These are phyloP conservation scores for Yamadazyma phyllophila DNA, from an alignment of 805 yeast genomes.

Conservation along the genomic window DNA sequence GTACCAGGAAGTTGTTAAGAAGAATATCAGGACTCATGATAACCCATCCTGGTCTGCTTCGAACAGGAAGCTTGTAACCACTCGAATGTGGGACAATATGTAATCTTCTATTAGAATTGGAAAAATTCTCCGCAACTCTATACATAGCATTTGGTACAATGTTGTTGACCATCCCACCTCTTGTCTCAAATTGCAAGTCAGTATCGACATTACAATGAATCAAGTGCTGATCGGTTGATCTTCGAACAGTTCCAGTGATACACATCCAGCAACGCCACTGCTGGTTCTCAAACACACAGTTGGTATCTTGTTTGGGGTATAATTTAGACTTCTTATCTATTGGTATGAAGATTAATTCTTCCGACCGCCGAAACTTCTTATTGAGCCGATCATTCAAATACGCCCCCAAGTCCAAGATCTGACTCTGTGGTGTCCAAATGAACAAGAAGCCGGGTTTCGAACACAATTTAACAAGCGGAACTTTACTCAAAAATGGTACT, in stretches of 20 bases:
- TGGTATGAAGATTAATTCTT: conserved; percentile 82
- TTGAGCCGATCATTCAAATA: conserved; percentile 51
- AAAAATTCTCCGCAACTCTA: conserved; percentile 82
- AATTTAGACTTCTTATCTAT: conserved; percentile 62
- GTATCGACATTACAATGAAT: conserved; percentile 93
- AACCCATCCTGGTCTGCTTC: conserved; percentile 86
- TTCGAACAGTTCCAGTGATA: conserved; percentile 87
- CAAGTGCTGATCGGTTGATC: conserved; percentile 78
- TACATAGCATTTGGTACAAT: conserved; percentile 69
- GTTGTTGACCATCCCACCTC: conserved; percentile 14
- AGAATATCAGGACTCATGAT: conserved; percentile 81
- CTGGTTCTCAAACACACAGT: conserved; percentile 56
- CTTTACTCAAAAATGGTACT: conserved; percentile 56
- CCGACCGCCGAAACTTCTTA: conserved; percentile 78
- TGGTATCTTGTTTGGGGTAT: conserved; percentile 53
- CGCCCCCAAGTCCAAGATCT: conserved; percentile 60
- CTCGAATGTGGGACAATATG: conserved; percentile 80
- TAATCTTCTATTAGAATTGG: conserved; percentile 74
- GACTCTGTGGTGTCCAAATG: conserved; percentile 81
- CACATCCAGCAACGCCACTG: conserved; percentile 99
- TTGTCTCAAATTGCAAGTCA: conserved; percentile 68
- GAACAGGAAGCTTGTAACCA: conserved; percentile 62
- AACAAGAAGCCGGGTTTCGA: conserved; percentile 84
- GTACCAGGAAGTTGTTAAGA: conserved; percentile 59
- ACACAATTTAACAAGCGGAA: conserved; percentile 72